phyloP scores from a whole-genome alignment of 2,329 filamentous ascomycete genomes.

The Biscogniauxia marginata region DNA sequence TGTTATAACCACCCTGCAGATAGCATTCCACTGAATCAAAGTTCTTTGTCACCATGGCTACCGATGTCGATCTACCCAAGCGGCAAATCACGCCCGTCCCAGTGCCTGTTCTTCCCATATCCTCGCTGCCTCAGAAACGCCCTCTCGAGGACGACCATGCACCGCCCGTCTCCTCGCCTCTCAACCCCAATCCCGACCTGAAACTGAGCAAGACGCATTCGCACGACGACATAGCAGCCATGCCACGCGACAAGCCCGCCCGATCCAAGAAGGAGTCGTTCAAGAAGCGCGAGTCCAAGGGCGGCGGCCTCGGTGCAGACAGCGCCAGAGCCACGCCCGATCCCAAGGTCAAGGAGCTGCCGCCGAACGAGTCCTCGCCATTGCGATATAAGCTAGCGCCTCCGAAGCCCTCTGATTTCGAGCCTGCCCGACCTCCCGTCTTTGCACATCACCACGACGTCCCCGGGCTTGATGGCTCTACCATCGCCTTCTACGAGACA shows the following conservation, averaged over 20 bases:
- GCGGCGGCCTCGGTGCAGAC: conserved; percentile 41
- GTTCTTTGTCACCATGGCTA: conserved; percentile 26
- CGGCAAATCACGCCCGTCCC: conserved; percentile 32
- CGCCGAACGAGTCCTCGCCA: conserved; percentile 48
- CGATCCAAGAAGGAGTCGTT: conserved; percentile 64
- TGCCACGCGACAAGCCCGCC: conserved; percentile 48
- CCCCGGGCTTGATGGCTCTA: conserved; percentile 46
- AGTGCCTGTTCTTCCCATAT: conserved; percentile 34
- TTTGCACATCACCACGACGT: conserved; percentile 57
- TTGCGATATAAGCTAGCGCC: conserved; percentile 64
- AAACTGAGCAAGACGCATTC: conserved; percentile 37
- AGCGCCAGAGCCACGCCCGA: conserved; percentile 58
- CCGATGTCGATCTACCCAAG: conserved; percentile 28
- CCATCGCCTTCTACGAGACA: conserved; percentile 60
- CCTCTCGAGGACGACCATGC: conserved; percentile 67
- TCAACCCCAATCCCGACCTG: conserved; percentile 63
- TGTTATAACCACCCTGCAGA: too few species aligned
- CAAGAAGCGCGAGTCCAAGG: conserved; percentile 67
- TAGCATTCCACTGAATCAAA: neutral
- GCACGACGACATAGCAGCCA: conserved; percentile 36
- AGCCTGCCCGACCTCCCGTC: conserved; percentile 55
- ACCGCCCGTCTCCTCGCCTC: conserved; percentile 69
- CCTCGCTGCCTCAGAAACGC: conserved; percentile 63
- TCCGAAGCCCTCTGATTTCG: conserved; percentile 61
- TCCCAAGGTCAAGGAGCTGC: conserved; percentile 44